phyloP scores from a whole-genome alignment of 306 rosid species.

The Heteromeles arbutifolia region DNA sequence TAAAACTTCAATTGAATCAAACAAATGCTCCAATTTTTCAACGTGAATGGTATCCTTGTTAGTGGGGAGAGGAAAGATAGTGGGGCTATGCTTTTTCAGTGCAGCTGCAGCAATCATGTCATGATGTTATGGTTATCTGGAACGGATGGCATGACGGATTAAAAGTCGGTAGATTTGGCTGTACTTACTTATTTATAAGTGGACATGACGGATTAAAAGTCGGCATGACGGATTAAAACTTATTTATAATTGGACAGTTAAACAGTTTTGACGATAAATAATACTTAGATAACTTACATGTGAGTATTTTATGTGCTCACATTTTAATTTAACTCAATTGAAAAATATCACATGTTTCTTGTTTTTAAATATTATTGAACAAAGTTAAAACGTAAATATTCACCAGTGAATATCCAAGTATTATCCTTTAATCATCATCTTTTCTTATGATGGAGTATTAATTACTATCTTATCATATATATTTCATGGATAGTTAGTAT shows the following conservation, averaged over 20 bases:
- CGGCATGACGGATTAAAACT: background rate
- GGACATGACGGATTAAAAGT: background rate
- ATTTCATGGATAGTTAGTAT: no score
- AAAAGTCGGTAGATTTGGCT: background rate
- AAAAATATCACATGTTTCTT: no score
- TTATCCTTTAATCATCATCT: background rate
- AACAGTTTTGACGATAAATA: background rate
- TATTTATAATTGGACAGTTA: background rate
- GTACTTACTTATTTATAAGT: no score
- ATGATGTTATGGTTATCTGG: background rate
- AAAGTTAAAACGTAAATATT: no score
- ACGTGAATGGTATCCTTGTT: background rate
- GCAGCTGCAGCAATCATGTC: background rate
- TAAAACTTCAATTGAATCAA: background rate
- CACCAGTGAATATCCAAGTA: no score
- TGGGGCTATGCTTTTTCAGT: conserved; percentile 33
- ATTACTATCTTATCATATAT: no score
- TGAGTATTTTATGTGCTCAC: no score
- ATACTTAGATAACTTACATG: no score
- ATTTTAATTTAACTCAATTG: no score
- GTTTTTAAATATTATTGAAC: no score
- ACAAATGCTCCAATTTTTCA: background rate
- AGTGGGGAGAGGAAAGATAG: conserved; percentile 46
- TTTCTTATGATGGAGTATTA: background rate
- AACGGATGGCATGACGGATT: background rate